Percentiles rank a stretch among this genome's conserved stretches.
Evolutionary conservation across 2,329 filamentous ascomycete species (phyloP).

Genomic region (Epichloe amarillans): DNA sequence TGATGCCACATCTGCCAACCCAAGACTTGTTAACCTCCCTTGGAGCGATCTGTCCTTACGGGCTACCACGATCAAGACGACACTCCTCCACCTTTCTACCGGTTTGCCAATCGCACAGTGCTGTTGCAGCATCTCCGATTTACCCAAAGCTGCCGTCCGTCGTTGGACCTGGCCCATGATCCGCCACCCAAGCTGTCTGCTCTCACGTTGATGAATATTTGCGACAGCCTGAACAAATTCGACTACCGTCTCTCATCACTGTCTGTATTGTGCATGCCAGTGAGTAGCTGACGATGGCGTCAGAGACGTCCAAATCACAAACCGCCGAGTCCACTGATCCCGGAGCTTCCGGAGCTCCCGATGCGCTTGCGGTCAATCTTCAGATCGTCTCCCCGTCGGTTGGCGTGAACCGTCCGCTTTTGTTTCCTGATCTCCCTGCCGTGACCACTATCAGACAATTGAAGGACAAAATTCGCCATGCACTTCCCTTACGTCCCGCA

Average conservation of each 20-base stretch:
- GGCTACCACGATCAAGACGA: background rate
- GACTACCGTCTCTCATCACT: background rate
- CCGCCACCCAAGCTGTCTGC: background rate
- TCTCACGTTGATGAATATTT: background rate
- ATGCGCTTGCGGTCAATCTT: slow-evolving; percentile 35
- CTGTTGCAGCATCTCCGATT: background rate
- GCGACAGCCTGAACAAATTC: background rate
- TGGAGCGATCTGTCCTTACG: background rate
- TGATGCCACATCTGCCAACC: slow-evolving; percentile 1
- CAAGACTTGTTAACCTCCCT: background rate
- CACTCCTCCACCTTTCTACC: too few species aligned
- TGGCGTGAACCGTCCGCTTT: slow-evolving; percentile 36
- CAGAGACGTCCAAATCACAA: slow-evolving; percentile 18
- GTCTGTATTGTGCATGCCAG: background rate
- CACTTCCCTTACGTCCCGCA: slow-evolving; percentile 33
- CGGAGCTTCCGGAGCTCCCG: slow-evolving; percentile 13
- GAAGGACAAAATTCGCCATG: slow-evolving; percentile 43
- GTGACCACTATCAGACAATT: slow-evolving; percentile 42
- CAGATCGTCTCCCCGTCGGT: slow-evolving; percentile 46
- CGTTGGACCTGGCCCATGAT: background rate
- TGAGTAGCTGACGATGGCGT: slow-evolving; percentile 24
- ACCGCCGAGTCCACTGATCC: slow-evolving; percentile 10
- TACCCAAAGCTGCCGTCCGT: background rate
- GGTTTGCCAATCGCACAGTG: background rate
- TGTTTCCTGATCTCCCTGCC: slow-evolving; percentile 33